A percentile compares a stretch with the other conserved stretches of the same genome.
Evolutionary conservation across 2,329 filamentous ascomycete species (phyloP).

Genomic region (Epichloe uncinata): DNA sequence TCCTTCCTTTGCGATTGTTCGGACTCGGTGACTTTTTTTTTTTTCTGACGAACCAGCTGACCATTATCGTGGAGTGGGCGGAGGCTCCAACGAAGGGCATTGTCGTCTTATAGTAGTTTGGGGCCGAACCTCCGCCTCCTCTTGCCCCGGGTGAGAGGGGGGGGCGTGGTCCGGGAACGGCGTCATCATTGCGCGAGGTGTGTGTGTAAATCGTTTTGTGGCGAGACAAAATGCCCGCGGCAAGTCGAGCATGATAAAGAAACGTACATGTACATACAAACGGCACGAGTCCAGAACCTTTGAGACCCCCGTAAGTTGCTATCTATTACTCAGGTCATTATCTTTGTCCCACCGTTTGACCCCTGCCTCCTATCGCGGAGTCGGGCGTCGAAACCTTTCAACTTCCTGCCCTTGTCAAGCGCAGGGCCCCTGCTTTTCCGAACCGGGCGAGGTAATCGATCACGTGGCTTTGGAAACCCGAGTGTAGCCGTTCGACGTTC

Average conservation of each 20-base stretch:
- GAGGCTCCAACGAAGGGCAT: not conserved
- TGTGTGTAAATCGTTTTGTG: not conserved
- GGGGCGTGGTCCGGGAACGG: conserved; percentile 2
- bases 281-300: not conserved
- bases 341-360: conserved; percentile 1
- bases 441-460: conserved; percentile 6
- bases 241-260: too few species aligned
- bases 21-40: not conserved
- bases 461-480: conserved; percentile 13
- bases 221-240: too few species aligned
- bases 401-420: not conserved
- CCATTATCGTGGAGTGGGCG: not conserved
- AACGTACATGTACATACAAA: too few species aligned
- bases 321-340: conserved; percentile 4
- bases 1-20: not conserved
- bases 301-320: not conserved
- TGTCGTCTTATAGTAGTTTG: not conserved
- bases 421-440: conserved; percentile 3
- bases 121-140: too few species aligned
- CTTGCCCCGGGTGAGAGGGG: too few species aligned
- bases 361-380: too few species aligned
- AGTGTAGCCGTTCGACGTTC: conserved; percentile 10
- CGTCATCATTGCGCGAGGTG: conserved; percentile 1
- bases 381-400: too few species aligned
- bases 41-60: conserved; percentile 1